Conservation (phyloP, 257 asterid genomes). For the Paraleonurus japonicus region DNA sequence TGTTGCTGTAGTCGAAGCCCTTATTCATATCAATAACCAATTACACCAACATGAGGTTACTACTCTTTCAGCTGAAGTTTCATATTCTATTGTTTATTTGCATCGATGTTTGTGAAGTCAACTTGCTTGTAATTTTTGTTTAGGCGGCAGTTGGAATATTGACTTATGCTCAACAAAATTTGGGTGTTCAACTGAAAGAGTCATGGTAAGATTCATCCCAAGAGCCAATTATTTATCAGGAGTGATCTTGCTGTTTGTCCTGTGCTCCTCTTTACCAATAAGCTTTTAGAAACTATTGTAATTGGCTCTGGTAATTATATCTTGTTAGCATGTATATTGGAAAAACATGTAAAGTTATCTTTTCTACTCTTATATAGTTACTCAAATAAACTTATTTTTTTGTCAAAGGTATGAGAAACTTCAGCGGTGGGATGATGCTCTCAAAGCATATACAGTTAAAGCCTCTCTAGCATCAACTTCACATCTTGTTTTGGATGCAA, state of each 20-base stretch:
- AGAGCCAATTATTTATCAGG: conserved; percentile 6
- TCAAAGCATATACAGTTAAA: conserved; percentile 93
- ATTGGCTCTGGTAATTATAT: conserved; percentile 3
- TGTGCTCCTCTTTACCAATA: not conserved
- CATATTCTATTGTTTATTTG: conserved; percentile 13
- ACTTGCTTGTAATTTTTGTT: conserved; percentile 25
- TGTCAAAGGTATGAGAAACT: conserved; percentile 86
- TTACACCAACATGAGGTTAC: conserved; percentile 95
- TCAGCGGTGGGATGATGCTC: conserved; percentile 99
- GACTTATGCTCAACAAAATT: conserved; percentile 88
- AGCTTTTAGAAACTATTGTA: conserved; percentile 10
- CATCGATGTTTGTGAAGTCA: conserved; percentile 18
- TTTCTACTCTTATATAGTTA: conserved; percentile 9
- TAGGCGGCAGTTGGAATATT: conserved; percentile 99
- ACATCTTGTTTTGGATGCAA: conserved; percentile 86
- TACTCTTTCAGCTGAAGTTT: conserved; percentile 21
- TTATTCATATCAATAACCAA: conserved; percentile 95
- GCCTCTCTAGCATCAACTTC: conserved; percentile 80
- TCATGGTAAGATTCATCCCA: conserved; percentile 68
- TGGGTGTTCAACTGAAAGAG: conserved; percentile 95
- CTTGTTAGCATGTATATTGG: conserved; percentile 2
- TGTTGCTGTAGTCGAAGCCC: conserved; percentile 94
- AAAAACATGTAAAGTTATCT: conserved; percentile 5
- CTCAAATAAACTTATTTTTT: conserved; percentile 30
- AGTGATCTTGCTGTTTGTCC: conserved; percentile 10